Percentiles rank a stretch among this genome's conserved stretches.
Conservation (phyloP, 2,329 filamentous ascomycete species). For the Colletotrichum zoysiae region DNA sequence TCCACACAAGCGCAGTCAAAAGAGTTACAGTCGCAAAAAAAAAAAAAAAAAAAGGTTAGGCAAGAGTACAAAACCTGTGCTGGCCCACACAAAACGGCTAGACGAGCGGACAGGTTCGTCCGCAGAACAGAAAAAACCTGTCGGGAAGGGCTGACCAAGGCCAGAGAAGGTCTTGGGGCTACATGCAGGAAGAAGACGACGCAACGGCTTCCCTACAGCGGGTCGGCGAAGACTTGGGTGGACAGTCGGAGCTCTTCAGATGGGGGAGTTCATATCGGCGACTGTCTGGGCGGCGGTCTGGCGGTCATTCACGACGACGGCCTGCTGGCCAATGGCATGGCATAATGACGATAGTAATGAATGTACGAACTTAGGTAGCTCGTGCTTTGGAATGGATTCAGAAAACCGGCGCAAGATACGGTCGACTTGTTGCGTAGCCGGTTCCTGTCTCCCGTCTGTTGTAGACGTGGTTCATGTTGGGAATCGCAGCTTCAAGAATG, state of each 20-base stretch:
- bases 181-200: not conserved
- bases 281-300: constrained; percentile 36
- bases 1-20: constrained; percentile 14
- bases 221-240: constrained; percentile 4
- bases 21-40: constrained; percentile 11
- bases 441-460: constrained; percentile 18
- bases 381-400: constrained; percentile 35
- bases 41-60: constrained; percentile 26
- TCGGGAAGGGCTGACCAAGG: constrained; percentile 1
- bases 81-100: constrained; percentile 30
- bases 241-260: constrained; percentile 13
- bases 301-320: constrained; percentile 35
- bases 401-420: constrained; percentile 10
- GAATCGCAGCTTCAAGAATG: constrained; percentile 30
- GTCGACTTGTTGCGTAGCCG: constrained; percentile 10
- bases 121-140: constrained; percentile 25
- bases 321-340: constrained; percentile 36
- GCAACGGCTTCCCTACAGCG: not conserved
- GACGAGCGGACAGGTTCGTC: constrained; percentile 26
- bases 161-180: not conserved
- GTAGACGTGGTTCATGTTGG: constrained; percentile 13
- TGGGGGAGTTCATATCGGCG: constrained; percentile 25
- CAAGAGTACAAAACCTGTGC: constrained; percentile 30
- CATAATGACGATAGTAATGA: constrained; percentile 42
- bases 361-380: constrained; percentile 37